phyloP scores from a whole-genome alignment of 345 rosid genomes.

The Moringa oleifera region DNA sequence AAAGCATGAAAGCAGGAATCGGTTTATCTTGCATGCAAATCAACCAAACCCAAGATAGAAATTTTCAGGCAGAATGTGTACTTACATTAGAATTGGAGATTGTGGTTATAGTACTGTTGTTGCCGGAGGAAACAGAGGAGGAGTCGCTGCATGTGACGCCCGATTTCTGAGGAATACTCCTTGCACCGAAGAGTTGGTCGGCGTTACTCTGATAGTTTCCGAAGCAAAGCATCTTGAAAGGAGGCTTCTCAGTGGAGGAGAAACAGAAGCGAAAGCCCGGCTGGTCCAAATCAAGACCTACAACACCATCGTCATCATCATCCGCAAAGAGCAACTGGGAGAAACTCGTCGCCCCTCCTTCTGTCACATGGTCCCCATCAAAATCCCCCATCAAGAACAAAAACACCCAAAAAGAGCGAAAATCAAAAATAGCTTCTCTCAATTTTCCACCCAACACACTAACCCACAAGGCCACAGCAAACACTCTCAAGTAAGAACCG shows the following conservation, averaged over 20 bases:
- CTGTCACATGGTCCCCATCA: constrained; percentile 25
- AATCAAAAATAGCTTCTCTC: neutral
- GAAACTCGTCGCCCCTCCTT: constrained; percentile 36
- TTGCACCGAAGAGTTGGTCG: constrained; percentile 18
- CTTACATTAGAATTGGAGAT: constrained; percentile 29
- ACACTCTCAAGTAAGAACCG: no score
- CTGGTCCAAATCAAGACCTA: constrained; percentile 20
- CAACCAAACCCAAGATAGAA: neutral
- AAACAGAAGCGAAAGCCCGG: constrained; percentile 10
- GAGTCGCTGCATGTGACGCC: constrained; percentile 40
- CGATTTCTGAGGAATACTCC: constrained; percentile 21
- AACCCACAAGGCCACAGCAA: constrained; percentile 4
- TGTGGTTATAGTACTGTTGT: constrained; percentile 17
- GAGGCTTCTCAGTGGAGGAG: constrained; percentile 27
- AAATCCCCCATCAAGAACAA: constrained; percentile 36
- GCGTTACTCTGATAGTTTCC: constrained; percentile 36
- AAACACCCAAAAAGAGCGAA: constrained; percentile 10
- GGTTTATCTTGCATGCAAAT: neutral
- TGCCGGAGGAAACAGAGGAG: constrained; percentile 36
- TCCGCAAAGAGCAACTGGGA: constrained; percentile 57
- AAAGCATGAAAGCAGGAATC: neutral
- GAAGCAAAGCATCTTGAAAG: constrained; percentile 83
- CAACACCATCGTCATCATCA: constrained; percentile 23
- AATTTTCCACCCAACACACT: neutral
- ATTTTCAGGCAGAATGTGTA: neutral